phyloP scores from a whole-genome alignment of 176 grass and related monocot species.

The Carex littledalei region DNA sequence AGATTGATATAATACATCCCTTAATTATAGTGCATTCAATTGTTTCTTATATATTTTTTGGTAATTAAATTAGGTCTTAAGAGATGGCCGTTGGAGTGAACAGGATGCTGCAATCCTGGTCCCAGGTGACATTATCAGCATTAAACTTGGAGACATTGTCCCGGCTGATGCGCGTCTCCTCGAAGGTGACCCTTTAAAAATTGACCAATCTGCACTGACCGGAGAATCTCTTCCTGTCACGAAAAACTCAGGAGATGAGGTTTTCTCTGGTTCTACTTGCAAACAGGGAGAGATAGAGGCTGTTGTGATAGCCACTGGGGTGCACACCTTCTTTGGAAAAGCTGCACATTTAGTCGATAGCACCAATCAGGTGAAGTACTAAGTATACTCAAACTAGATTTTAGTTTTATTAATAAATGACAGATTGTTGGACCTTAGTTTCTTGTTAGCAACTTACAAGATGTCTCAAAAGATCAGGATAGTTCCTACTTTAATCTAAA shows the following conservation, averaged over 20 bases:
- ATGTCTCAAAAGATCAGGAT: background rate
- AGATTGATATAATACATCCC: background rate
- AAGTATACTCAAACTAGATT: background rate
- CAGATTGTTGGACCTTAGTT: background rate
- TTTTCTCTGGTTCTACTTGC: constrained; percentile 89
- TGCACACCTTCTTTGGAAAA: constrained; percentile 98
- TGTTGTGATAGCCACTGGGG: constrained; percentile 79
- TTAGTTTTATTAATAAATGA: background rate
- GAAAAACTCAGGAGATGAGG: constrained; percentile 50
- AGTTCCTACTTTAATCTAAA: background rate
- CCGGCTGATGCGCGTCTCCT: constrained; percentile 82
- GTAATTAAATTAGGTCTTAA: constrained; percentile 43
- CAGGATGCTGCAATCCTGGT: constrained; percentile 64
- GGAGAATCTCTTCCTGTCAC: constrained; percentile 83
- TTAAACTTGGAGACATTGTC: constrained; percentile 88
- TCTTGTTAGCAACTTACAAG: background rate
- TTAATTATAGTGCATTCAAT: background rate
- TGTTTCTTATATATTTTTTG: background rate
- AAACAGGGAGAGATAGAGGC: constrained; percentile 95
- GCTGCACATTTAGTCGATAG: constrained; percentile 90
- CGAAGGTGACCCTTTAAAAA: constrained; percentile 70
- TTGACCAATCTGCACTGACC: constrained; percentile 91
- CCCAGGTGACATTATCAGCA: constrained; percentile 75
- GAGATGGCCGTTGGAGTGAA: constrained; percentile 66
- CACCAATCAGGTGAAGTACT: constrained; percentile 49